Base-by-base conservation (phyloP, 2,329 filamentous ascomycete species). In the Aspergillus versicolor region DNA sequence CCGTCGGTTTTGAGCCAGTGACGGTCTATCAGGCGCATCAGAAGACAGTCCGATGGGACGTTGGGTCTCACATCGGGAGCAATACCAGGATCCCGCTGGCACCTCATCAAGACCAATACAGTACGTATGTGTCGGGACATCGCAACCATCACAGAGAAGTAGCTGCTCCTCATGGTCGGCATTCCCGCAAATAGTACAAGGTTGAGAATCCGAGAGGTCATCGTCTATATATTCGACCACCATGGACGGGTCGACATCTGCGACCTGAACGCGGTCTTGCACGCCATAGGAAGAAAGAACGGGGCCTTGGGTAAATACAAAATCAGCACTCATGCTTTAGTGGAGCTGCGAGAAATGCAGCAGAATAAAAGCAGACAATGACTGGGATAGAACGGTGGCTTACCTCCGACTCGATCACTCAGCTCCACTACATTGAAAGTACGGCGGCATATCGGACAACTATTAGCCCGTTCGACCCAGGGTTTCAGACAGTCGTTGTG, bases 401-500 rank as follows among this genome's bases (percentile, higher is more conserved):
- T 84, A 94, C 91, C 91, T 81, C 91, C 89, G 68, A 92, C 78
- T 65, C 83, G 85, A 70, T 89, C 86, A 74, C 89, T 89, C 60
- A 99, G 87, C 72, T 94, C 87, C 64, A 99, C 92, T 67, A 88
- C 79, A 75, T 97, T 93, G 79, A 99, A 97, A 62, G 84, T 86
- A 67, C 91, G 89, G 65, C 94, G 90, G 77, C 94, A 99, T 74
- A 99, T 96, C 45, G 94, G 94, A 75, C 94, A 99, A 72, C 92
- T 97, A 77, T 97, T 99, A 62, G 94, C 93, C 74, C 95, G 89
- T 76, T 95, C 91, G 45, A 93, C 91, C 94, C 94, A 99, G 65
- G 92, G 91, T 67, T 89, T 89, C 65, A 99, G 83, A 75, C 94
- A 99, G 52, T 89, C 87, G 78, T 99, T 88, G 78, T 99, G 94